A percentile compares a stretch with the other conserved stretches of the same genome.
Conservation (phyloP, 208 protist genomes). For the Trypanosoma rangeli region DNA sequence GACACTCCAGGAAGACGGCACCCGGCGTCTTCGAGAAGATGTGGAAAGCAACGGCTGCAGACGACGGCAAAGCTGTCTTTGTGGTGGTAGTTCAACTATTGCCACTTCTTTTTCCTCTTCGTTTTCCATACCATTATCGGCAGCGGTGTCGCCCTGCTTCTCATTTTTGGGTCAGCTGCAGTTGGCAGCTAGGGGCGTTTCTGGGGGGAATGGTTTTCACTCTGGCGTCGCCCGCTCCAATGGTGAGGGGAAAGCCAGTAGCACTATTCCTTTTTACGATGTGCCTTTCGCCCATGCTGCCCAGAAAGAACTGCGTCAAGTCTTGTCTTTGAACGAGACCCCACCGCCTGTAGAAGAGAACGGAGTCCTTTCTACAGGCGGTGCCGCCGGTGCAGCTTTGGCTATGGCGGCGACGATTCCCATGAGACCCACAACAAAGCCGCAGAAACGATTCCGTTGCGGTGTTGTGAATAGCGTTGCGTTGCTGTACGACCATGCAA, state of each 20-base stretch:
- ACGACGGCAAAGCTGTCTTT: not conserved
- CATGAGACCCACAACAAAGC: not conserved
- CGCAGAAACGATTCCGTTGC: slow-evolving; percentile 23
- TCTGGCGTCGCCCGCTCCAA: not conserved
- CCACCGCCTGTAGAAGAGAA: not conserved
- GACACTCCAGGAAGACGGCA: not conserved
- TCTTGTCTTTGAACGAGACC: not conserved
- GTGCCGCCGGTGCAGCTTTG: not conserved
- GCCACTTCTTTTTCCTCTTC: not conserved
- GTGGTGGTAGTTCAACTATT: not conserved
- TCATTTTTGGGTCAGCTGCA: slow-evolving; percentile 24
- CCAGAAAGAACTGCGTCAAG: not conserved
- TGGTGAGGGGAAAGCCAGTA: not conserved
- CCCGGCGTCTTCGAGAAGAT: not conserved
- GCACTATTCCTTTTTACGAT: not conserved
- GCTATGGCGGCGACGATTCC: not conserved
- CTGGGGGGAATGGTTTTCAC: not conserved
- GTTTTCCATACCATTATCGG: not conserved
- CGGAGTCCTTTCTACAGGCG: not conserved
- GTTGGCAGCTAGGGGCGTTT: not conserved
- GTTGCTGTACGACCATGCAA: slow-evolving; percentile 37
- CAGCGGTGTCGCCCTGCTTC: not conserved
- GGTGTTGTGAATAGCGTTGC: slow-evolving; percentile 76
- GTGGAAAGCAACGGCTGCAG: not conserved
- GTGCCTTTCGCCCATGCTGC: slow-evolving; percentile 11